Conservation (phyloP, 129 eudicot genomes). For the Apium graveolens region DNA sequence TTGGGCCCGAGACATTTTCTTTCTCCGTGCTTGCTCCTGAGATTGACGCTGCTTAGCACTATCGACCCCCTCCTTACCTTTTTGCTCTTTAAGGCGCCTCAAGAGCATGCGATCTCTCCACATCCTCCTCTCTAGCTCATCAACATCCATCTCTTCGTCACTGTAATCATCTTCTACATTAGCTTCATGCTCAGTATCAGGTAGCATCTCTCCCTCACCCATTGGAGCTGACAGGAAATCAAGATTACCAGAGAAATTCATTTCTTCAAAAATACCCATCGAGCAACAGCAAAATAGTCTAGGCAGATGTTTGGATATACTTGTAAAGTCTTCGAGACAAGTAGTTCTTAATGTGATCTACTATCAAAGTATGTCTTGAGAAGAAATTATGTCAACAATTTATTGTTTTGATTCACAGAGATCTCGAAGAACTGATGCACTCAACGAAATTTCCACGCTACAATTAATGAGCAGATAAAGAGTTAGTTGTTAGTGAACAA, state of each 20-base stretch:
- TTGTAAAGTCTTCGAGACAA: background rate
- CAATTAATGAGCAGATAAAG: background rate
- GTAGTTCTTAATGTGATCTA: background rate
- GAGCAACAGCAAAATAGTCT: background rate
- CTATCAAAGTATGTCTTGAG: background rate
- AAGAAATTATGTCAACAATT: background rate
- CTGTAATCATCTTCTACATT: slow-evolving; percentile 57
- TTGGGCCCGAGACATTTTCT: slow-evolving; percentile 86
- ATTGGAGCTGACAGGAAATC: slow-evolving; percentile 47
- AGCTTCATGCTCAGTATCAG: slow-evolving; percentile 41
- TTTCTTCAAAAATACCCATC: slow-evolving; percentile 62
- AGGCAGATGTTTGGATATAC: background rate
- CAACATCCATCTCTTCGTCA: slow-evolving; percentile 80
- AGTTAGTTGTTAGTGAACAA: no score
- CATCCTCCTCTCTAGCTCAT: slow-evolving; percentile 77
- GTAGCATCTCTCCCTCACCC: slow-evolving; percentile 34
- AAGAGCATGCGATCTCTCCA: slow-evolving; percentile 77
- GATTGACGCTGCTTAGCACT: slow-evolving; percentile 65
- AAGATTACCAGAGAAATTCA: slow-evolving; percentile 58
- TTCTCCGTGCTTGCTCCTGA: slow-evolving; percentile 74
- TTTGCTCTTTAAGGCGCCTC: slow-evolving; percentile 63
- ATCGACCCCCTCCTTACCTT: slow-evolving; percentile 43
- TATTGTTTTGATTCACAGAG: background rate
- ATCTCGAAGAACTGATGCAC: background rate
- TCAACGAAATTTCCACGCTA: background rate